Evolutionary conservation across 2,329 filamentous ascomycete species (phyloP).

Genomic region (Helminthosporium solani): DNA sequence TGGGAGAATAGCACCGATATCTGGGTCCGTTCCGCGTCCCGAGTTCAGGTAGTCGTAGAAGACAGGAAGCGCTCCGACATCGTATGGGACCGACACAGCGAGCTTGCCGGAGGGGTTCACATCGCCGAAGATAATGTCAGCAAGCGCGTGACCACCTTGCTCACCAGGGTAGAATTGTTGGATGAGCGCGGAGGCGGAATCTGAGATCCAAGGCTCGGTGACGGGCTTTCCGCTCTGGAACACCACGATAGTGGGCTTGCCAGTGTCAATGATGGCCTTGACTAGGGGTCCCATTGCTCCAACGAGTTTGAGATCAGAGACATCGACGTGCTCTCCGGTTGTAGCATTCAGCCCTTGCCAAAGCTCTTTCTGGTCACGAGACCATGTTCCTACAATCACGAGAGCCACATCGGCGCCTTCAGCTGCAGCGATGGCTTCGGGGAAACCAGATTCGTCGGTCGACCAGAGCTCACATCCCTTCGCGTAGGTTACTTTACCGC

Average conservation of each 20-base stretch:
- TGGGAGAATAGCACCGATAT: slow-evolving; percentile 54
- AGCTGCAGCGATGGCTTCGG: slow-evolving; percentile 65
- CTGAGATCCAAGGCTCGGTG: slow-evolving; percentile 71
- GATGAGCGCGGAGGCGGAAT: slow-evolving; percentile 63
- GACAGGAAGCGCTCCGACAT: slow-evolving; percentile 65
- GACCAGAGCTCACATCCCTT: slow-evolving; percentile 74
- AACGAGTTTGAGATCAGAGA: slow-evolving; percentile 63
- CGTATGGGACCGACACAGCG: slow-evolving; percentile 65
- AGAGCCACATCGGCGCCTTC: slow-evolving; percentile 69
- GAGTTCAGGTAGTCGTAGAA: slow-evolving; percentile 75
- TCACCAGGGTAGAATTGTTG: slow-evolving; percentile 76
- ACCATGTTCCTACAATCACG: slow-evolving; percentile 75
- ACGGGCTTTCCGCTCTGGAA: slow-evolving; percentile 71
- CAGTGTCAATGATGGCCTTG: slow-evolving; percentile 65
- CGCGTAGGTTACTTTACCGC: slow-evolving; percentile 64
- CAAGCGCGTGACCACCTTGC: slow-evolving; percentile 65
- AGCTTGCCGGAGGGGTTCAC: slow-evolving; percentile 67
- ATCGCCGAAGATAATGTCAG: slow-evolving; percentile 62
- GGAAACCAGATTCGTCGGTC: slow-evolving; percentile 65
- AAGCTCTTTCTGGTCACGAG: slow-evolving; percentile 69
- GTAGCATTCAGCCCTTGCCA: slow-evolving; percentile 72
- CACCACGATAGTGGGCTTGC: slow-evolving; percentile 67
- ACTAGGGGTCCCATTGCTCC: slow-evolving; percentile 69
- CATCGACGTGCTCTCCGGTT: slow-evolving; percentile 72
- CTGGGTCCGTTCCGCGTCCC: slow-evolving; percentile 51